Evolutionary conservation across 1,284 basidiomycete species (phyloP), one percentile per base, ranked within the genome.

Genomic region (Leccinum angustisporum): DNA sequence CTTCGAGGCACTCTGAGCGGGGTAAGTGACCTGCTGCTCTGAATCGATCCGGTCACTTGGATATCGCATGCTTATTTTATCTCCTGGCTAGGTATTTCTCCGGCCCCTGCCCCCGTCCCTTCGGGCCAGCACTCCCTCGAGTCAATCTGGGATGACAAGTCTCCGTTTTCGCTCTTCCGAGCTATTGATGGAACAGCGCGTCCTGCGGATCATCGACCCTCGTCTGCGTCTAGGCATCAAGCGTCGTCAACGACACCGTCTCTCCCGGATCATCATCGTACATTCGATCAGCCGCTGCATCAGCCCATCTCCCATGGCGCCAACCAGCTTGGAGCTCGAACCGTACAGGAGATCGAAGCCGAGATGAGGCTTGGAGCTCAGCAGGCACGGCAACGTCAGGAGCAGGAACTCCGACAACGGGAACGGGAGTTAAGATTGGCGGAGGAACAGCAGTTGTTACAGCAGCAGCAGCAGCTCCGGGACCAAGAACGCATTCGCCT

Each of bases 341-440:
- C 94, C 0, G 76, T 98, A 30, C 92, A 95, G 66, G 95, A 98
- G 74, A 93, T 98, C 64, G 97, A 99, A 75, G 90, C 92, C 4
- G 94, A 98, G 76, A 93, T 97, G 90, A 80, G 82, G 10, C 79
- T 81, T 8, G 80, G 80, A 50, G 80, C 81, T 53, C 83, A 83
- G 61, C 81, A 80, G 64, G 70, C 76, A 50, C 75, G 79, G 52
- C 76, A 77, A 59, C 72, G 75, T 40, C 72, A 79, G 60, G 75
- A 77, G 36, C 66, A 70, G 4, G 72, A 75, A 53, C 71, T 78
- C 31, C 74, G 75, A 51, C 73, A 75, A 43, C 69, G 69, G 43
- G 77, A 74, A 51, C 72, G 74, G 30, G 72, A 76, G 54, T 65
- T 77, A 25, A 71, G 76, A 54, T 73, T 76, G 57, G 75, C 75